These are phyloP conservation scores for Curvularia verruculosa DNA, from an alignment of 2,329 filamentous ascomycete genomes.

Conservation along the genomic window DNA sequence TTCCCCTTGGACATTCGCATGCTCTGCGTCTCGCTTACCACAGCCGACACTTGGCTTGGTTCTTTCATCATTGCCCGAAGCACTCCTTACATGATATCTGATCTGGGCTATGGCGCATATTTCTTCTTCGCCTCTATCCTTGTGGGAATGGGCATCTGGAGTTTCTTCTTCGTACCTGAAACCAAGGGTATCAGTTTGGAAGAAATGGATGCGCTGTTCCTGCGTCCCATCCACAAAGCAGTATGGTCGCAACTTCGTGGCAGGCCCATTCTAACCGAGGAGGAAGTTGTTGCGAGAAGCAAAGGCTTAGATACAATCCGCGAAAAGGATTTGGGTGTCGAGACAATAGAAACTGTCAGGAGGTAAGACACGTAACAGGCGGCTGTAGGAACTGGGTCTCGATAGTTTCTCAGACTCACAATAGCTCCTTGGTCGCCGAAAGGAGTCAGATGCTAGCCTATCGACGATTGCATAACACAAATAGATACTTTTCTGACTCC, in stretches of 20 bases:
- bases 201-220: conserved; percentile 43
- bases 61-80: conserved; percentile 50
- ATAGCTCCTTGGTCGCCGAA: conserved; percentile 3
- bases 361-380: conserved; percentile 7
- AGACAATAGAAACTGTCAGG: conserved; percentile 26
- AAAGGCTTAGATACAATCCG: conserved; percentile 22
- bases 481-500: conserved; percentile 1
- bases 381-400: background rate
- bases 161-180: conserved; percentile 43
- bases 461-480: background rate
- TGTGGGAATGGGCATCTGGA: conserved; percentile 40
- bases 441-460: background rate
- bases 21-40: conserved; percentile 49
- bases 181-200: conserved; percentile 42
- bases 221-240: conserved; percentile 36
- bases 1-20: conserved; percentile 53
- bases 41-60: conserved; percentile 49
- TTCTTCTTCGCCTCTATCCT: conserved; percentile 48
- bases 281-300: conserved; percentile 21
- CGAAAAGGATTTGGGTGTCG: conserved; percentile 29
- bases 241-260: conserved; percentile 40
- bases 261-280: conserved; percentile 24
- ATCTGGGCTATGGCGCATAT: conserved; percentile 48
- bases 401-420: background rate
- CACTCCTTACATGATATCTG: conserved; percentile 49